These are phyloP conservation scores for Cynara cardunculus DNA, from an alignment of 129 eudicot species.

Conservation along the genomic window DNA sequence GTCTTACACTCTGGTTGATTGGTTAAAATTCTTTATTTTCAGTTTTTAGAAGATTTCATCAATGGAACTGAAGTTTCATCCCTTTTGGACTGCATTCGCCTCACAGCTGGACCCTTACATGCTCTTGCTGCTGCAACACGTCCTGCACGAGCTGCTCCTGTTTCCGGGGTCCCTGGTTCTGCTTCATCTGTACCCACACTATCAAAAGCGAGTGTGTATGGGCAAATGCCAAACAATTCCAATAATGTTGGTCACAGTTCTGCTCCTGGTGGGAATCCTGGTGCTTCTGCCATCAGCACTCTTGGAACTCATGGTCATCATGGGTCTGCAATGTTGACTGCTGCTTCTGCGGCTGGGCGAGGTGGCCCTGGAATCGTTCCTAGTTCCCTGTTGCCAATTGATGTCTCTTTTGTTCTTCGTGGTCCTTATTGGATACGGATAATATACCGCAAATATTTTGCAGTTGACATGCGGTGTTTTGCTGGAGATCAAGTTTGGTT, in stretches of 20 bases:
- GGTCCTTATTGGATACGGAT: slow-evolving; percentile 99
- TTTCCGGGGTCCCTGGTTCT: slow-evolving; percentile 73
- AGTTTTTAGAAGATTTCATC: slow-evolving; percentile 96
- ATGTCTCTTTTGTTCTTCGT: slow-evolving; percentile 95
- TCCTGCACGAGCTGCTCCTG: slow-evolving; percentile 98
- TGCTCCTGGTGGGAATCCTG: slow-evolving; percentile 42
- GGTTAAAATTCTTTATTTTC: slow-evolving; percentile 14
- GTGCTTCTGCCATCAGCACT: slow-evolving; percentile 29
- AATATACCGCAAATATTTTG: slow-evolving; percentile 84
- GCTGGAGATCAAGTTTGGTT: slow-evolving; percentile 99
- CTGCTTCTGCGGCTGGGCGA: slow-evolving; percentile 78
- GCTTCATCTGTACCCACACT: slow-evolving; percentile 40
- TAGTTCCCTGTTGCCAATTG: slow-evolving; percentile 91
- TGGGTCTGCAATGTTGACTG: slow-evolving; percentile 64
- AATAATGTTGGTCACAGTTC: slow-evolving; percentile 38
- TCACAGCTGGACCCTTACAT: slow-evolving; percentile 97
- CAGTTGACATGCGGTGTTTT: slow-evolving; percentile 99
- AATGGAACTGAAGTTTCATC: slow-evolving; percentile 96
- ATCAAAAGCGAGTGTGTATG: slow-evolving; percentile 49
- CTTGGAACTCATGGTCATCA: slow-evolving; percentile 49
- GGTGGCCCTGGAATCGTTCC: slow-evolving; percentile 99
- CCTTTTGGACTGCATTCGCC: slow-evolving; percentile 93
- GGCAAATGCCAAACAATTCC: slow-evolving; percentile 41
- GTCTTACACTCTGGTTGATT: neutral
- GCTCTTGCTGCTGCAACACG: slow-evolving; percentile 98